Conservation (phyloP, 306 rosid species). For the Acacia confusa region DNA sequence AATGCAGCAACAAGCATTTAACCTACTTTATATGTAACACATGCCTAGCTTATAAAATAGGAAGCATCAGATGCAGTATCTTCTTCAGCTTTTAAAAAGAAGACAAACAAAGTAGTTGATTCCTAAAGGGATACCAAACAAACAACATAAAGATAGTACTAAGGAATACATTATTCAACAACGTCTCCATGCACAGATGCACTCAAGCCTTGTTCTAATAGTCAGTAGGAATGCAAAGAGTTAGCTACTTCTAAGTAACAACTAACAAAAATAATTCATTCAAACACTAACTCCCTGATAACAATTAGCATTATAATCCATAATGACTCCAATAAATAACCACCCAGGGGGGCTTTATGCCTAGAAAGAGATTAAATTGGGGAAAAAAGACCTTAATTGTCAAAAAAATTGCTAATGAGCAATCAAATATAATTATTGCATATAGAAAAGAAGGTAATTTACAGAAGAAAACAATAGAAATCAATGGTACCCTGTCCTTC, state of each 20-base stretch:
- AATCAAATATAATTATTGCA: neutral
- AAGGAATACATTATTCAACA: neutral
- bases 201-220: neutral
- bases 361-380: neutral
- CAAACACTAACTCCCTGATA: neutral
- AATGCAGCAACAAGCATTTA: neutral
- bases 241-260: neutral
- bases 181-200: neutral
- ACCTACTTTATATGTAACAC: neutral
- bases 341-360: neutral
- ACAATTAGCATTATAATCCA: neutral
- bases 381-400: neutral
- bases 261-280: neutral
- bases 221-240: neutral
- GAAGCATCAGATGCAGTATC: neutral
- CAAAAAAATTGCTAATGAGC: neutral
- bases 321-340: neutral
- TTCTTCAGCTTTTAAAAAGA: neutral
- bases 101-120: neutral
- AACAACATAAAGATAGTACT: neutral
- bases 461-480: constrained; percentile 25
- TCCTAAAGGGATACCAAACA: neutral
- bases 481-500: constrained; percentile 73
- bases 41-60: neutral
- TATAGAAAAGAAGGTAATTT: neutral